A percentile compares a stretch with the other conserved stretches of the same genome.
These are phyloP conservation scores for Arabis hirsuta DNA, from an alignment of 345 rosid genomes.

Conservation along the genomic window DNA sequence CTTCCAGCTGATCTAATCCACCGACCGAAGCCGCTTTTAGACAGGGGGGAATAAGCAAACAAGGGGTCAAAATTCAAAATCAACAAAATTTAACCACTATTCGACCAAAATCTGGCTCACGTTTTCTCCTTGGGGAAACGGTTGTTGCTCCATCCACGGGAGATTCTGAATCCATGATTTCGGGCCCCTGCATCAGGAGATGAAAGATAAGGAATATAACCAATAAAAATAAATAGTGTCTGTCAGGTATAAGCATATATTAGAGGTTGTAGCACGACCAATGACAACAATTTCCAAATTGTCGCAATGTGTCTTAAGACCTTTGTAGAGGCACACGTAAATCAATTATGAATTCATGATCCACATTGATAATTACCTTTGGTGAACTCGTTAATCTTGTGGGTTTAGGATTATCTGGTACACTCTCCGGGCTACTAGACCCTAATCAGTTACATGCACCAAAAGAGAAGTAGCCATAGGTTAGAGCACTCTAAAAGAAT, in stretches of 20 bases:
- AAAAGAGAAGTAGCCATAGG: constrained; percentile 12
- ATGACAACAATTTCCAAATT: not conserved
- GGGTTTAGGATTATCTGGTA: constrained; percentile 9
- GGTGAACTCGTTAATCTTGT: constrained; percentile 19
- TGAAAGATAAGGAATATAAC: not conserved
- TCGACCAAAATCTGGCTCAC: constrained; percentile 24
- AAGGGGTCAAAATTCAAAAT: not conserved
- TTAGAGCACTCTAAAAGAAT: constrained; percentile 18
- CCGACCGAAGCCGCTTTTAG: constrained; percentile 49
- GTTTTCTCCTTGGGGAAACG: constrained; percentile 24
- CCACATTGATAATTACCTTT: constrained; percentile 31
- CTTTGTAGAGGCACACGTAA: constrained; percentile 3
- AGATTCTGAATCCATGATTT: constrained; percentile 24
- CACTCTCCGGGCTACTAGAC: constrained; percentile 16
- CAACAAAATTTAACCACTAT: not conserved
- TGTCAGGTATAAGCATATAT: not conserved
- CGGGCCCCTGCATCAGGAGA: constrained; percentile 22
- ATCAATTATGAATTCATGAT: not conserved
- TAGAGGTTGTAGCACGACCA: not conserved
- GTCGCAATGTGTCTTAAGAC: constrained; percentile 5
- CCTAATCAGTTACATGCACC: constrained; percentile 32
- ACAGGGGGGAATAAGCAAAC: constrained; percentile 1
- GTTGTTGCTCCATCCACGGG: constrained; percentile 23
- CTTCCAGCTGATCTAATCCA: constrained; percentile 49
- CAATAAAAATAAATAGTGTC: constrained; percentile 1